Evolutionary conservation across 768 basidiomycete species (phyloP), one percentile per base, ranked within the genome.

Genomic region (Macrolepiota dolichaula): DNA sequence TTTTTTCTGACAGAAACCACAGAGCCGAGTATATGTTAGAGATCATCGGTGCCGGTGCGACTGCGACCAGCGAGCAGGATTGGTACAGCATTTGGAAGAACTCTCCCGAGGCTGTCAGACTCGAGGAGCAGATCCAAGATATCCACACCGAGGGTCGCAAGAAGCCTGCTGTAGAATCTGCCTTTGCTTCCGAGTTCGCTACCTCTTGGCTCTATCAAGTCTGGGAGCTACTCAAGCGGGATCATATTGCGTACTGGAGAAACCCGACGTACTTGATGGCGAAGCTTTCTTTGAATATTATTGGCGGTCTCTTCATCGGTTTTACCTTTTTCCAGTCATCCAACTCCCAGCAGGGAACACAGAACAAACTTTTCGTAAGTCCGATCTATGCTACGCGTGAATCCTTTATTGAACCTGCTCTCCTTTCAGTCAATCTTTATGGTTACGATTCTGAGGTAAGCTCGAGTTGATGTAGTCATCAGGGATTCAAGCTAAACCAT

Each of bases 41-140:
- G 27, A 87, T 85, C 49, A 91, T 91, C 59, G 90, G 89, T 17
- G 88, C 90, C 29, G 89, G 89, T 2, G 84, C 85, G 1, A 85
- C 87, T 1, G 82, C 85, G 1, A 75, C 79, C 15, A 84, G 79
- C 57, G 64, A 65, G 13, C 72, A 71, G 25, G 79, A 91, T 61
- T 92, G 90, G 89, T 68, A 75, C 51, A 63, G 70, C 5, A 69
- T 81, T n/a, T 92, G 89, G 88, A 66, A 70, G 19, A 69, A 79
- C 4, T 83, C 85, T 0, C 72, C 76, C 0, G 84, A 89, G 65
- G 67, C 76, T 0, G 62, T 51, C n/a, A 65, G 62, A 0, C 49
- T 79, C 3, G 69, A 75, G 50, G 60, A 66, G 0, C 77, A 83
- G 47, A 76, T 87, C 32, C 74, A 80, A 0, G 60, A 50, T 4